phyloP scores from a whole-genome alignment of 192 early-diverging fungal genomes.

The Coemansia erecta region DNA sequence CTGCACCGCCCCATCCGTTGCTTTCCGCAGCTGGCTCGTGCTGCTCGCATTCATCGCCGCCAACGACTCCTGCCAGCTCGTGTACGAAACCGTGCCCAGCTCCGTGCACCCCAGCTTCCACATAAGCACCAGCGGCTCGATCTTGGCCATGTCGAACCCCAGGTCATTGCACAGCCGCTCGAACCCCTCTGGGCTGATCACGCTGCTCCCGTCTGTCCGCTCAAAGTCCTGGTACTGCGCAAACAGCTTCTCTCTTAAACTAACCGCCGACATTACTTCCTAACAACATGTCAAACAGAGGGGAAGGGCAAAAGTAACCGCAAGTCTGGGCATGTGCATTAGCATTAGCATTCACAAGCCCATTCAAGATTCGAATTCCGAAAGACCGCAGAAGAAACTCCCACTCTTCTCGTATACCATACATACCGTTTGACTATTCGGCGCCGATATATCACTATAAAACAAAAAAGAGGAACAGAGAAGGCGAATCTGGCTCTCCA shows the following conservation, averaged over 20 bases:
- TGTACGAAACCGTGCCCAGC: constrained; percentile 27
- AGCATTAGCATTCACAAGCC: too few relatives aligned
- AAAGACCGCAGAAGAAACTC: too few relatives aligned
- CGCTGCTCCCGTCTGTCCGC: constrained; percentile 20
- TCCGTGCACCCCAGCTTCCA: constrained; percentile 41
- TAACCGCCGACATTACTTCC: not conserved
- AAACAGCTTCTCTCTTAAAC: constrained; percentile 23
- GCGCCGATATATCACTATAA: too few relatives aligned
- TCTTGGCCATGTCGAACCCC: constrained; percentile 26
- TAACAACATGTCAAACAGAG: too few relatives aligned
- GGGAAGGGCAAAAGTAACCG: not conserved
- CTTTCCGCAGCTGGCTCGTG: constrained; percentile 13
- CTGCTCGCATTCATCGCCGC: constrained; percentile 17
- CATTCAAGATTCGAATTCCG: too few relatives aligned
- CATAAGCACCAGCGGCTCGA: constrained; percentile 37
- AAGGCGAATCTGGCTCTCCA: too few relatives aligned
- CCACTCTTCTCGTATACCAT: too few relatives aligned
- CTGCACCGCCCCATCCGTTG: constrained; percentile 4
- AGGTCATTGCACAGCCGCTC: constrained; percentile 36
- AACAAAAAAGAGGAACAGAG: too few relatives aligned
- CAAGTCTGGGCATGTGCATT: too few relatives aligned
- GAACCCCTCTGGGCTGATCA: constrained; percentile 39
- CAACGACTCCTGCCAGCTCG: constrained; percentile 23
- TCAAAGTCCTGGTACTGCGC: constrained; percentile 37
- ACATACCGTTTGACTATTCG: too few relatives aligned